These are phyloP conservation scores for Acer campestre DNA, from an alignment of 345 rosid genomes.

Conservation along the genomic window DNA sequence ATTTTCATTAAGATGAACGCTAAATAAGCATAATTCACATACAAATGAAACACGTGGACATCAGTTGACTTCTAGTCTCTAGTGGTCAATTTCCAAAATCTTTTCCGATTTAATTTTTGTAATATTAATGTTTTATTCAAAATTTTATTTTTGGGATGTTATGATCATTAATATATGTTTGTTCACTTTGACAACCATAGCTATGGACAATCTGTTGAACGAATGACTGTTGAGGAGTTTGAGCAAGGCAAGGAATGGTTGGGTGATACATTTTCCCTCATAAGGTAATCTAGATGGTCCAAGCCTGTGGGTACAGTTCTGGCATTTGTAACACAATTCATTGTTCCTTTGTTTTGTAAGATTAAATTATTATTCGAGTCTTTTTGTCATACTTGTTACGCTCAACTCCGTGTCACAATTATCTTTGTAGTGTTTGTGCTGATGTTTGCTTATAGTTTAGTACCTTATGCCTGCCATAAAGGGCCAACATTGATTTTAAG, in stretches of 20 bases:
- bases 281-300: conserved; percentile 55
- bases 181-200: conserved; percentile 36
- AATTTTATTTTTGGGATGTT: not conserved
- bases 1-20: not conserved
- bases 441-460: not conserved
- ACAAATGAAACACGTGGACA: too few relatives aligned
- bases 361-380: not conserved
- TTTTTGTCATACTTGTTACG: not conserved
- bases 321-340: not conserved
- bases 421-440: not conserved
- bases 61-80: too few relatives aligned
- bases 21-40: not conserved
- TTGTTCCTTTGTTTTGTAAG: not conserved
- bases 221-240: conserved; percentile 69
- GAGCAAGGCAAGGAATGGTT: conserved; percentile 90
- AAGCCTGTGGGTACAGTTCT: conserved; percentile 1
- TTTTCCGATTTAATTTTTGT: too few relatives aligned
- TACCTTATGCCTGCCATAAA: not conserved
- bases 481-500: not conserved
- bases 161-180: conserved; percentile 16
- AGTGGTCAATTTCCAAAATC: too few relatives aligned
- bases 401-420: not conserved
- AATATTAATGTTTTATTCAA: not conserved
- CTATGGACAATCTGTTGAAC: conserved; percentile 56
- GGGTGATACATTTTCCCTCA: conserved; percentile 72